Conservation (phyloP, 345 rosid species). For the Stellera chamaejasme region DNA sequence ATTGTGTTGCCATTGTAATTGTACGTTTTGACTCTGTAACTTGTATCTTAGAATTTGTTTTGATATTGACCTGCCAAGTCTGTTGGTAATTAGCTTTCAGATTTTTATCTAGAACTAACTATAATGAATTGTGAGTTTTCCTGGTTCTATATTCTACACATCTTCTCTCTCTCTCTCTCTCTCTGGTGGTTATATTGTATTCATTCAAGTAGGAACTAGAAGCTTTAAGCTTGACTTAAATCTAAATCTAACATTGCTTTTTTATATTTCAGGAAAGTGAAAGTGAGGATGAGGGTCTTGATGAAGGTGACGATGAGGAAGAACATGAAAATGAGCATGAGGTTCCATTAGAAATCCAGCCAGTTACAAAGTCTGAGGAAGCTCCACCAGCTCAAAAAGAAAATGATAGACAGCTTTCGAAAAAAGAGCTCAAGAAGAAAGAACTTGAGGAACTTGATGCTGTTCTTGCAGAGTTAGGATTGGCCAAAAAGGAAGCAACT, state of each 20-base stretch:
- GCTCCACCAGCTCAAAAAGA: slow-evolving; percentile 23
- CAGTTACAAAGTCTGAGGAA: slow-evolving; percentile 25
- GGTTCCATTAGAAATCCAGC: slow-evolving; percentile 16
- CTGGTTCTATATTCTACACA: too few species aligned
- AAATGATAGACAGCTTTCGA: slow-evolving; percentile 47
- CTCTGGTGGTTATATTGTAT: too few species aligned
- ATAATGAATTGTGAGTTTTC: too few species aligned
- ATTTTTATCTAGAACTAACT: too few species aligned
- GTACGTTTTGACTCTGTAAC: too few species aligned
- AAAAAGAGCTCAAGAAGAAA: slow-evolving; percentile 56
- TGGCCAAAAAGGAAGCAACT: slow-evolving; percentile 17
- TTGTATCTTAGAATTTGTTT: too few species aligned
- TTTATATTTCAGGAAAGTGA: slow-evolving; percentile 35
- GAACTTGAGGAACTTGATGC: slow-evolving; percentile 61
- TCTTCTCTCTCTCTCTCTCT: too few species aligned
- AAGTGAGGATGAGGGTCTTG: slow-evolving; percentile 39
- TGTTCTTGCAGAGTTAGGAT: slow-evolving; percentile 47
- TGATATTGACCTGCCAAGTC: too few species aligned
- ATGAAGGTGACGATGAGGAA: slow-evolving; percentile 44
- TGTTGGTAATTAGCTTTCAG: too few species aligned
- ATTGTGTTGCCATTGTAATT: too few species aligned
- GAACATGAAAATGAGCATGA: slow-evolving; percentile 38
- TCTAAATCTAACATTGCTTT: not conserved
- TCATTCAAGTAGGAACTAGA: too few species aligned
- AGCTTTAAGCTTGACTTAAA: too few species aligned